Percentiles rank a stretch among this genome's conserved stretches.
These are phyloP conservation scores for Termitomyces heimii DNA, from an alignment of 768 basidiomycete species.

Conservation along the genomic window DNA sequence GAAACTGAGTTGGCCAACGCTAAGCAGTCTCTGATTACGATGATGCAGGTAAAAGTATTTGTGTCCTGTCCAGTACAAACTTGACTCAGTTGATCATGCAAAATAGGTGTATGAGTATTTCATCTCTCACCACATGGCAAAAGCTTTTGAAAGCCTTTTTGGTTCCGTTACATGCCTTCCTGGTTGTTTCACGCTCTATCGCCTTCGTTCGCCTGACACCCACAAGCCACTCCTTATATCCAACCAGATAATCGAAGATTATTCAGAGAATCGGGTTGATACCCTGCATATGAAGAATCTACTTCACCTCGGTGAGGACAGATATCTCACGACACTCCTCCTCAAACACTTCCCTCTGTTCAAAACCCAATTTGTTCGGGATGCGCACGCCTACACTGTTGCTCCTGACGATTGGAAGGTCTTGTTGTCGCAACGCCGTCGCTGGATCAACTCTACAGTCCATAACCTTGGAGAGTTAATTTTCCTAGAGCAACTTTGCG, in stretches of 20 bases:
- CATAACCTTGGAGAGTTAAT: slow-evolving; percentile 94
- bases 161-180: slow-evolving; percentile 98
- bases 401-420: slow-evolving; percentile 96
- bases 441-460: slow-evolving; percentile 99
- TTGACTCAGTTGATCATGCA: background rate
- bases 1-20: slow-evolving; percentile 92
- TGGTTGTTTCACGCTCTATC: slow-evolving; percentile 98
- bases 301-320: slow-evolving; percentile 97
- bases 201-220: slow-evolving; percentile 89
- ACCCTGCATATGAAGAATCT: slow-evolving; percentile 99
- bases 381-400: slow-evolving; percentile 91
- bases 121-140: slow-evolving; percentile 98
- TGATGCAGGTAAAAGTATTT: slow-evolving; percentile 71
- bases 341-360: slow-evolving; percentile 92
- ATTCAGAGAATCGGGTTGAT: slow-evolving; percentile 94
- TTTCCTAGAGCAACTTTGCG: slow-evolving; percentile 87
- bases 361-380: slow-evolving; percentile 94
- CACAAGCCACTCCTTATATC: slow-evolving; percentile 93
- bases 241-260: slow-evolving; percentile 86
- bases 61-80: background rate
- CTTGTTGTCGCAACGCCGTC: slow-evolving; percentile 90
- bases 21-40: slow-evolving; percentile 92
- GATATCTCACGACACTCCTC: slow-evolving; percentile 92
- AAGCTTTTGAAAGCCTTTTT: slow-evolving; percentile 95
- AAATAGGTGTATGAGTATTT: slow-evolving; percentile 94